These are phyloP conservation scores for Apostasia shenzhenica DNA, from an alignment of 106 monocot species.

Conservation along the genomic window DNA sequence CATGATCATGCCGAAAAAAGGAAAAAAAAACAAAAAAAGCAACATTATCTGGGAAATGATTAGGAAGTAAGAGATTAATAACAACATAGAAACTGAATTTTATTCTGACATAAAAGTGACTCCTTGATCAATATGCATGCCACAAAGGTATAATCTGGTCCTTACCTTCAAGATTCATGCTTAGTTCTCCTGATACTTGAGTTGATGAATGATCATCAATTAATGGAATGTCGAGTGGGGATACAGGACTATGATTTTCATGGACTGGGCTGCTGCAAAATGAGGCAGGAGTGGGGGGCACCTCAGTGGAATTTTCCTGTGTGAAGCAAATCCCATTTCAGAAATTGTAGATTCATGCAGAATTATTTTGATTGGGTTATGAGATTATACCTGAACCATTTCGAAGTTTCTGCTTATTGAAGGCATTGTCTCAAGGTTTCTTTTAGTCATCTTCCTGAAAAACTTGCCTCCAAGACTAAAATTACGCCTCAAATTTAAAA, in stretches of 20 bases:
- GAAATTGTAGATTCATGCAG: neutral
- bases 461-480: constrained; percentile 51
- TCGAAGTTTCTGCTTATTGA: constrained; percentile 32
- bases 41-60: too few species aligned
- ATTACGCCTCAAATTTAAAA: constrained; percentile 57
- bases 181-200: constrained; percentile 30
- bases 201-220: constrained; percentile 38
- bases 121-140: constrained; percentile 7
- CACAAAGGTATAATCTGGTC: constrained; percentile 17
- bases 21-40: too few species aligned
- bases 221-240: constrained; percentile 58
- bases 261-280: constrained; percentile 40
- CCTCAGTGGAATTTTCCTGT: constrained; percentile 91
- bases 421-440: constrained; percentile 23
- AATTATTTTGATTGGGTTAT: neutral
- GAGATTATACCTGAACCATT: constrained; percentile 33
- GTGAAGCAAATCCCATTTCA: constrained; percentile 11
- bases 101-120: neutral
- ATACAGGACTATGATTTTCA: constrained; percentile 85
- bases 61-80: too few species aligned
- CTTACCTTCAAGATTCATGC: neutral
- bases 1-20: too few species aligned
- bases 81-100: too few species aligned
- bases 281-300: constrained; percentile 94
- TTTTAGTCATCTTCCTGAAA: constrained; percentile 51